Base-by-base conservation (phyloP, 495 filamentous ascomycete genomes). In the Penicillium ochrochloron region DNA sequence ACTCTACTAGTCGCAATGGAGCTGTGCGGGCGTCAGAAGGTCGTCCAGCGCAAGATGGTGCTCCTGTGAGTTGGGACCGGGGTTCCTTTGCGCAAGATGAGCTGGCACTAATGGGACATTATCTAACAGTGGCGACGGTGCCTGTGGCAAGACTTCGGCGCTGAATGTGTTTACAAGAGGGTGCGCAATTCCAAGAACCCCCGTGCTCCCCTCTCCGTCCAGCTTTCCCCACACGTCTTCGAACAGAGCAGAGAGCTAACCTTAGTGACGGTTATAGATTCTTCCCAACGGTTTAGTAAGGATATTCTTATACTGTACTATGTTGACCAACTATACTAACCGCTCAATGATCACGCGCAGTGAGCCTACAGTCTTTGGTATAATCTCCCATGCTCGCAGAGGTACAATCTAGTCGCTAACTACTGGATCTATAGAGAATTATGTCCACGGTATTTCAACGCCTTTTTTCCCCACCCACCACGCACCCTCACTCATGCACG, bases 151-250 rank as follows among this genome's bases (percentile, higher is more conserved):
- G 83, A 99, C 95, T 57, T 97, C 94, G 51, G 82, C 97, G 65
- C 78, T 99, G 77, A 99, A 99, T 77, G 95, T 99, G 66, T 99
- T 99, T 79, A 99, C 95, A 59, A 89, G 95, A 90, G 95, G 95
- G 91, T 96, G 81, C 68, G 85, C 62, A 58, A 61, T 56, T 64
- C 37, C 61, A 51, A 29, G n/a, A 37, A 33, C 51, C 56, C 60
- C 66, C 59, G n/a, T 63, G 61, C 25, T 66, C 27, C 25, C 57
- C 37, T 29, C 35, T 21, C 27, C 5, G 17, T 29, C 25, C n/a
- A 29, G 48, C 39, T 63, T 57, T 57, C 48, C 60, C 56, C 60
- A 39, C 41, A 52, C 34, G 37, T 44, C 48, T 33, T 31, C 33
- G 29, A 41, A 31, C 14, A 34, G 48, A 51, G n/a, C 39, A 55